phyloP scores from a whole-genome alignment of 179 eudicot species.

The Patellifolia procumbens region DNA sequence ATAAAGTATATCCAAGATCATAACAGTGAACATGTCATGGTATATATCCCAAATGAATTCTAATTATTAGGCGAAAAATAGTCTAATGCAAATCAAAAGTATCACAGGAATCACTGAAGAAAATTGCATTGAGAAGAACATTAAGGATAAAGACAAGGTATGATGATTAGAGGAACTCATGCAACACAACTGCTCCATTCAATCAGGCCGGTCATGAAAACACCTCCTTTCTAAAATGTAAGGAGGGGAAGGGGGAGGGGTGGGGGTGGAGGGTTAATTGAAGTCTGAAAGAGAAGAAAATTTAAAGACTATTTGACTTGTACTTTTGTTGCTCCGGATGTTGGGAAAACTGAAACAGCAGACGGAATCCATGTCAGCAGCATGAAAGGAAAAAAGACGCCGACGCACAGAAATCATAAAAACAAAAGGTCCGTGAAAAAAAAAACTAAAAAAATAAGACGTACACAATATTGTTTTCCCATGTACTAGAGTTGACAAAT shows the following conservation, averaged over 20 bases:
- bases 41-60: not conserved
- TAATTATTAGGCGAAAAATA: not conserved
- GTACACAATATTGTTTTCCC: not conserved
- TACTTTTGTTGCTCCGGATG: slow-evolving; percentile 15
- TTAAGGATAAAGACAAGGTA: not conserved
- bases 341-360: not conserved
- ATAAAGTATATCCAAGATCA: not conserved
- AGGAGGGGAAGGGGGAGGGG: not conserved
- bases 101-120: not conserved
- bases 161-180: not conserved
- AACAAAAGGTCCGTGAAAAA: not conserved
- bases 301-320: not conserved
- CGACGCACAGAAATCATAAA: slow-evolving; percentile 1
- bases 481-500: not conserved
- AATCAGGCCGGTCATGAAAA: not conserved
- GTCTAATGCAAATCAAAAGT: not conserved
- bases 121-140: not conserved
- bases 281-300: slow-evolving; percentile 4
- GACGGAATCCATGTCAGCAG: slow-evolving; percentile 5
- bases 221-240: not conserved
- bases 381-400: not conserved
- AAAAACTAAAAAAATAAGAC: not conserved
- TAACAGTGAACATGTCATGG: not conserved
- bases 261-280: not conserved
- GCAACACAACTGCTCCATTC: not conserved